A percentile compares a stretch with the other conserved stretches of the same genome.
These are phyloP conservation scores for Mycena chlorophos DNA, from an alignment of 768 basidiomycete species.

Conservation along the genomic window DNA sequence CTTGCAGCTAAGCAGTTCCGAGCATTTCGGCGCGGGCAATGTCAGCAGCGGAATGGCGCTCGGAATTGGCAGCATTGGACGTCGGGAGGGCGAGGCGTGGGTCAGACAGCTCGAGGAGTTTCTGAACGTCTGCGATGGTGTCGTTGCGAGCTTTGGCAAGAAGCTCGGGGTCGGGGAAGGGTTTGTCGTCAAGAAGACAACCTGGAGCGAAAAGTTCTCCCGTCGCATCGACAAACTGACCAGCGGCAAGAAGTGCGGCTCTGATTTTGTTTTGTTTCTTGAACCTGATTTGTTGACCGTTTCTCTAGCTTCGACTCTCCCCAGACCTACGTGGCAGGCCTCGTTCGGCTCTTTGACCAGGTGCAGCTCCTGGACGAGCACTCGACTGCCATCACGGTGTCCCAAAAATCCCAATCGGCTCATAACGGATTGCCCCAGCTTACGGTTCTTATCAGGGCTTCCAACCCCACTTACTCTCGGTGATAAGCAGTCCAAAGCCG, in stretches of 20 bases:
- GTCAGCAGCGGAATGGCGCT: slow-evolving; percentile 74
- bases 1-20: slow-evolving; percentile 66
- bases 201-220: slow-evolving; percentile 74
- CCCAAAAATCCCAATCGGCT: too few species aligned
- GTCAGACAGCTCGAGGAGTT: slow-evolving; percentile 77
- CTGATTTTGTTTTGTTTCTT: too few species aligned
- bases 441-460: too few species aligned
- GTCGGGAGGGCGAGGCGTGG: slow-evolving; percentile 81
- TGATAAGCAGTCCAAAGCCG: too few species aligned
- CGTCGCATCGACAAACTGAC: slow-evolving; percentile 82
- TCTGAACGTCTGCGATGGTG: slow-evolving; percentile 72
- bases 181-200: slow-evolving; percentile 78
- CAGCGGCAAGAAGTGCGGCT: slow-evolving; percentile 83
- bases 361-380: slow-evolving; percentile 87
- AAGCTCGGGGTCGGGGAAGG: slow-evolving; percentile 89
- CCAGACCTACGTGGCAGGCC: slow-evolving; percentile 74
- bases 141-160: slow-evolving; percentile 80
- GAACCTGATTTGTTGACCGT: slow-evolving; percentile 8
- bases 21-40: slow-evolving; percentile 77
- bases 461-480: too few species aligned
- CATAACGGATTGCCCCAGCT: too few species aligned
- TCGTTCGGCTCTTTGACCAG: slow-evolving; percentile 70
- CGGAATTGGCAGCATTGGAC: slow-evolving; percentile 74
- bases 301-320: slow-evolving; percentile 79
- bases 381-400: slow-evolving; percentile 68